Evolutionary conservation across 1,284 basidiomycete species (phyloP).

Genomic region (Cutaneotrichosporon cutaneum): DNA sequence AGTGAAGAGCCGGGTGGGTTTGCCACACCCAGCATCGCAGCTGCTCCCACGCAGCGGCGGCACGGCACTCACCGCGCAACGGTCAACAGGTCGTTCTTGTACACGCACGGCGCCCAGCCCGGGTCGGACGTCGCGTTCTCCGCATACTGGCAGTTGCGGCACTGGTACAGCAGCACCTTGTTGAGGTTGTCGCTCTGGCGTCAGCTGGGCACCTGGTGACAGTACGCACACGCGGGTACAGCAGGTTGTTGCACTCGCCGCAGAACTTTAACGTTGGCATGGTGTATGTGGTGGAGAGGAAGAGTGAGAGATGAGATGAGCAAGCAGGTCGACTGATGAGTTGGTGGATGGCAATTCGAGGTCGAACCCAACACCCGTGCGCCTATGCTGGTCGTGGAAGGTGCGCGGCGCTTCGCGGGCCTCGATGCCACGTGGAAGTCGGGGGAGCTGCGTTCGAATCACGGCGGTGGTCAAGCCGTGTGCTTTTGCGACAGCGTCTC

Average conservation of each 20-base stretch:
- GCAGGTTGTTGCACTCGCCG: conserved; percentile 88
- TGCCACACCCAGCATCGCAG: too few species aligned
- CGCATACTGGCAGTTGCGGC: conserved; percentile 86
- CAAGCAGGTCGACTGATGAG: not conserved
- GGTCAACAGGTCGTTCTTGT: conserved; percentile 88
- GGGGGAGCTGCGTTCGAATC: not conserved
- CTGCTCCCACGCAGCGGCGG: too few species aligned
- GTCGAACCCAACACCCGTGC: not conserved
- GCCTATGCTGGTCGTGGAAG: not conserved
- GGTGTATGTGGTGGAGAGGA: conserved; percentile 4
- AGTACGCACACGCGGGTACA: conserved; percentile 67
- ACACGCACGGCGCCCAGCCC: conserved; percentile 79
- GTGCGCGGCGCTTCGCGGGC: not conserved
- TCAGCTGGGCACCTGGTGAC: not conserved
- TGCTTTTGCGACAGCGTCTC: too few species aligned
- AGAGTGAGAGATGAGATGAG: not conserved
- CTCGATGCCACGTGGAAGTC: not conserved
- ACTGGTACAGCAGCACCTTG: conserved; percentile 85
- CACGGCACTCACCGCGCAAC: conserved; percentile 74
- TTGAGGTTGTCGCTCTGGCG: conserved; percentile 72
- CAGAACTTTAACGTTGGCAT: conserved; percentile 71
- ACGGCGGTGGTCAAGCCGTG: too few species aligned
- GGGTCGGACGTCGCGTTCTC: conserved; percentile 62
- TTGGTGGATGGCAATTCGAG: not conserved
- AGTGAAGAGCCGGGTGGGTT: not conserved